Percentiles rank a stretch among this genome's conserved stretches.
Evolutionary conservation across 169 alveolate genomes (phyloP).

Genomic region (Cyclospora cayetanensis): DNA sequence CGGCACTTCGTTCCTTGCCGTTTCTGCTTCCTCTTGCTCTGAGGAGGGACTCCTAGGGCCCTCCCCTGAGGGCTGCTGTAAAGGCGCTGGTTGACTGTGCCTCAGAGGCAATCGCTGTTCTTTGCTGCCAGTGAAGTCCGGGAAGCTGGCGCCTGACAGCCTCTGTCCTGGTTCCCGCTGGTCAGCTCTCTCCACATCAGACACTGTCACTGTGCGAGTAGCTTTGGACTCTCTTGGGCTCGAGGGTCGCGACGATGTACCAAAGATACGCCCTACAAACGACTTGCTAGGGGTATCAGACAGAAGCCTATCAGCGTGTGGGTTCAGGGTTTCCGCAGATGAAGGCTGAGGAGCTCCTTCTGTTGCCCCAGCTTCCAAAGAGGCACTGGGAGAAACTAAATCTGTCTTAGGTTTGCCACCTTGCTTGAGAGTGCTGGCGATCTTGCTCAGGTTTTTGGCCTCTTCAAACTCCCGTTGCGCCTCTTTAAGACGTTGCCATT

Average conservation of each 20-base stretch:
- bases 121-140: neutral
- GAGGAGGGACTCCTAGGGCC: neutral
- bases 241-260: neutral
- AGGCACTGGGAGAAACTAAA: neutral
- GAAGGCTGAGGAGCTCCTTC: neutral
- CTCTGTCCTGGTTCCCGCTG: neutral
- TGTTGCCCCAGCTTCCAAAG: neutral
- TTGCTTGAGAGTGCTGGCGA: neutral
- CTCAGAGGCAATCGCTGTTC: neutral
- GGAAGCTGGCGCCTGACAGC: neutral
- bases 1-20: neutral
- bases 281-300: neutral
- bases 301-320: neutral
- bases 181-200: neutral
- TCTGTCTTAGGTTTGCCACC: neutral
- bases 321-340: too few species aligned
- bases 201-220: neutral
- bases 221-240: conserved; percentile 16
- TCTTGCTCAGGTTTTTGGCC: neutral
- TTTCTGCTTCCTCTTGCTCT: neutral
- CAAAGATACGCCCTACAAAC: conserved; percentile 23
- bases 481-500: neutral
- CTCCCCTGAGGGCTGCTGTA: too few species aligned
- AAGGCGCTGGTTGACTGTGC: conserved; percentile 4
- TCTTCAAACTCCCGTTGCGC: neutral